phyloP scores from a whole-genome alignment of 139 green algal species.

The Dunaliella primolecta region DNA sequence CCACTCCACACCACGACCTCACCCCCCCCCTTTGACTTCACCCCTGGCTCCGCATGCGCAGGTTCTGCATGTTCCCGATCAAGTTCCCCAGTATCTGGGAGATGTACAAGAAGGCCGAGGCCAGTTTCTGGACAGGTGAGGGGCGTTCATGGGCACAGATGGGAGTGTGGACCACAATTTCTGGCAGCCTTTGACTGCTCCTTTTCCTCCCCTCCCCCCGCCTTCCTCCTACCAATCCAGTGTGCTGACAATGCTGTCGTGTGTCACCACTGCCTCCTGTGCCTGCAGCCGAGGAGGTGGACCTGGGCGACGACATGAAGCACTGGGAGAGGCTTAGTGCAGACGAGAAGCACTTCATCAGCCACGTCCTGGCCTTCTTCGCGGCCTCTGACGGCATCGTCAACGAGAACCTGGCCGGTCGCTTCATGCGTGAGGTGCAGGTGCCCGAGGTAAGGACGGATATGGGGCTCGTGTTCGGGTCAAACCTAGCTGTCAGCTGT shows the following conservation, averaged over 20 bases:
- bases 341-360: slow-evolving; percentile 95
- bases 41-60: background rate
- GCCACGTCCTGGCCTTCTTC: slow-evolving; percentile 97
- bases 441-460: slow-evolving; percentile 38
- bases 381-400: slow-evolving; percentile 96
- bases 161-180: background rate
- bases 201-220: background rate
- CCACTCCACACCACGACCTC: no score
- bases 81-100: slow-evolving; percentile 81
- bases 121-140: slow-evolving; percentile 90
- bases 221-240: background rate
- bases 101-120: slow-evolving; percentile 97
- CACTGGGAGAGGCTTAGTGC: slow-evolving; percentile 90
- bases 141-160: background rate
- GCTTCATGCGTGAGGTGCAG: slow-evolving; percentile 96
- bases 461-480: background rate
- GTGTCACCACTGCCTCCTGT: no score
- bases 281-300: slow-evolving; percentile 88
- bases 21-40: background rate
- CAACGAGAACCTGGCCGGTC: slow-evolving; percentile 86
- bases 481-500: background rate
- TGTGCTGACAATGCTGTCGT: background rate
- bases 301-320: slow-evolving; percentile 85
- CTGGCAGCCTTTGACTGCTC: background rate
- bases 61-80: slow-evolving; percentile 93